Conservation (phyloP, 306 rosid species). For the Gastrolobium bilobum region DNA sequence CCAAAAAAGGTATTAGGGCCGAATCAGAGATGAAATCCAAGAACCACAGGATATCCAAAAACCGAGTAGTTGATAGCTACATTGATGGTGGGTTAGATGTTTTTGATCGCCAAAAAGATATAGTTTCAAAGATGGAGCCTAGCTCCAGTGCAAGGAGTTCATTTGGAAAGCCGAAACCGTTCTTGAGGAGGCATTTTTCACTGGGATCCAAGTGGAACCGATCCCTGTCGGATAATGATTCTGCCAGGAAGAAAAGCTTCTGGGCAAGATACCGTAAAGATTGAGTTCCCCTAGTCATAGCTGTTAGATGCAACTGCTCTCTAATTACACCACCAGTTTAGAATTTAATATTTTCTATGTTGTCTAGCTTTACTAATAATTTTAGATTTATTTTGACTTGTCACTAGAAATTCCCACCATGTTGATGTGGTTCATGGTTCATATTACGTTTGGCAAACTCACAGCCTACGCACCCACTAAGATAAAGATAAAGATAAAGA, state of each 20-base stretch:
- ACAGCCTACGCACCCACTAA: neutral
- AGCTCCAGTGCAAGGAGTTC: slow-evolving; percentile 72
- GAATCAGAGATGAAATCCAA: slow-evolving; percentile 65
- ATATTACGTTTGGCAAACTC: neutral
- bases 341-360: slow-evolving; percentile 47
- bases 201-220: slow-evolving; percentile 73
- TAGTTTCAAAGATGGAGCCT: slow-evolving; percentile 62
- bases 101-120: slow-evolving; percentile 54
- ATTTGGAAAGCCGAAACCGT: slow-evolving; percentile 72
- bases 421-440: slow-evolving; percentile 4
- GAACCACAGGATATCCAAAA: slow-evolving; percentile 64
- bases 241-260: slow-evolving; percentile 70
- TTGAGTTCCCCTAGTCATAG: slow-evolving; percentile 44
- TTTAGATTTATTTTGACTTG: slow-evolving; percentile 42
- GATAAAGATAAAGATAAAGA: no score
- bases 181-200: slow-evolving; percentile 68
- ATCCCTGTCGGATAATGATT: slow-evolving; percentile 64
- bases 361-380: slow-evolving; percentile 52
- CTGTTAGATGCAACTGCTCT: slow-evolving; percentile 38
- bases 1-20: slow-evolving; percentile 52
- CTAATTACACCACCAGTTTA: slow-evolving; percentile 45
- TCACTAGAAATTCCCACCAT: slow-evolving; percentile 28
- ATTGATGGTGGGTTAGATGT: slow-evolving; percentile 60
- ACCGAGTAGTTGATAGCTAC: slow-evolving; percentile 75
- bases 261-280: slow-evolving; percentile 69